Base-by-base conservation (phyloP, 441 rosid species). In the Isatis lusitanica region DNA sequence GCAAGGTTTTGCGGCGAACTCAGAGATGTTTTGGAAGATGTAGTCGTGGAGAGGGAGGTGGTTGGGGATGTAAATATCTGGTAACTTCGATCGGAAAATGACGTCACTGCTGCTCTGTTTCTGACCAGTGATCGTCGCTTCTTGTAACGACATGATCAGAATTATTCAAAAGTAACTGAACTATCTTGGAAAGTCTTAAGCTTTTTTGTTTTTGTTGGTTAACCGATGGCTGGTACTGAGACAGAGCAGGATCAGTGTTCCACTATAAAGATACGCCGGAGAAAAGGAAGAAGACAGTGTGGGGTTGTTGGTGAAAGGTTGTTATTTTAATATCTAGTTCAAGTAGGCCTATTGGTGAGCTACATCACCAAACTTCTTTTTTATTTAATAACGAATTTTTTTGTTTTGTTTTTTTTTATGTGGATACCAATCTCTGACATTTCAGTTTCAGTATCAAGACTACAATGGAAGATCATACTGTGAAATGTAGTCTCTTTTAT, bases 31-130 rank as follows among this genome's bases (percentile, higher is more conserved):
- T 24, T 83, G 36, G 24, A 83, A 79, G 71, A 78, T 56, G 44
- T 79, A 83, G 2, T 78, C 55, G 62, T 79, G 84, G n/a, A 83
- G 76, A 48, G 83, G 77, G 15, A 81, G 80, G 66, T 83, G 84
- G 17, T 81, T 78, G 0, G 86, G 81, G 63, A 83, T 78, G 75
- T 74, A 64, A 31, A 83, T 83, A 12, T 83, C 81, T 0, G 86
- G 84, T 1, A 83, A 73, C 12, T 81, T 83, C 13, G 86, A 83
- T 1, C 83, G 76, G 70, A 26, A 83, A 63, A 80, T 75, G 70
- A 61, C 28, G 16, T 83, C 83, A 47, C 58, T 17, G 26, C n/a
- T 43, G 33, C 44, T 50, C 35, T 50, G 57, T 68, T 68, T 53
- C 38, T 40, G 47, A 46, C 40, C 55, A 35, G 42, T 56, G 63